Conservation (phyloP, 495 filamentous ascomycete species). For the Aspergillus nanangensis region DNA sequence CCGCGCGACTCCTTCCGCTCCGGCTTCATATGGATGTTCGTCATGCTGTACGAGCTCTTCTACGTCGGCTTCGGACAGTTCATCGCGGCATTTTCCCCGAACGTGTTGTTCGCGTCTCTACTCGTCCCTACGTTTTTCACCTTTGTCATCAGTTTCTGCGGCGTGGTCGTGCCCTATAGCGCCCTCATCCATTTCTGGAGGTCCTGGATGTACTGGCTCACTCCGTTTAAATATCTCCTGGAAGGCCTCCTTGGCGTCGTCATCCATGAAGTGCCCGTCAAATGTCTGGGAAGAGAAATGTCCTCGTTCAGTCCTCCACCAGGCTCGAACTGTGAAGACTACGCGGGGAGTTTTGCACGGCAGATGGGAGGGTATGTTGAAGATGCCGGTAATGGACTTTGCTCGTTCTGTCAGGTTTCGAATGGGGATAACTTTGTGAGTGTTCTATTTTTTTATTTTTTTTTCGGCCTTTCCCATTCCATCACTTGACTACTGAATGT, state of each 20-base stretch:
- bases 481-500: background rate
- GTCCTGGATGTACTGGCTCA: slow-evolving; percentile 67
- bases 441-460: background rate
- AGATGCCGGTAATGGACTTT: slow-evolving; percentile 39
- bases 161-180: slow-evolving; percentile 54
- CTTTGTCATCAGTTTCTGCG: slow-evolving; percentile 60
- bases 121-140: slow-evolving; percentile 64
- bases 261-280: slow-evolving; percentile 50
- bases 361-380: slow-evolving; percentile 49
- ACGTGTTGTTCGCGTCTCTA: slow-evolving; percentile 65
- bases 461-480: background rate
- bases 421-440: slow-evolving; percentile 53
- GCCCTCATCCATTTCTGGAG: slow-evolving; percentile 56
- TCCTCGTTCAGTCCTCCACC: slow-evolving; percentile 52
- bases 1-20: slow-evolving; percentile 48
- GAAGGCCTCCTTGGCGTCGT: slow-evolving; percentile 51
- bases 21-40: slow-evolving; percentile 53
- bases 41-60: slow-evolving; percentile 68
- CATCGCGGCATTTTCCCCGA: slow-evolving; percentile 69
- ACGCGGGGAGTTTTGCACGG: slow-evolving; percentile 38
- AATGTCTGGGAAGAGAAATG: slow-evolving; percentile 53
- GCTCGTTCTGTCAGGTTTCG: slow-evolving; percentile 59
- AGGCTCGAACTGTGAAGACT: slow-evolving; percentile 46
- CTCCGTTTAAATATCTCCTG: slow-evolving; percentile 61
- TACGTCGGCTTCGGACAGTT: slow-evolving; percentile 72